Conservation (phyloP, 75 land plant genomes). For the Selaginella moellendorffii region DNA sequence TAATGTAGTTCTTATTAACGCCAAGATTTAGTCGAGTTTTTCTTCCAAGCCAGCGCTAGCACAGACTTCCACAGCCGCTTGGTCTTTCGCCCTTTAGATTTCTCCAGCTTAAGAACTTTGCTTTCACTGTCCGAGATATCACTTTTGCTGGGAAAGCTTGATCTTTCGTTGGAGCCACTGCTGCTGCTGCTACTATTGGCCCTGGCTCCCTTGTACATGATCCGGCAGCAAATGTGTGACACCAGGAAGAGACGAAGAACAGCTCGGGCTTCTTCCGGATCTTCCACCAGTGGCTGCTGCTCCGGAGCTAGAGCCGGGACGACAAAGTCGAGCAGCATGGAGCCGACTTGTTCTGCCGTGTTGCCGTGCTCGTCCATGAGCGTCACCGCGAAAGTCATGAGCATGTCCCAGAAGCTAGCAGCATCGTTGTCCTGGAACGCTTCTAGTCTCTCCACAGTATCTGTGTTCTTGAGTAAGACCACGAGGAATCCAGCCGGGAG, state of each 20-base stretch:
- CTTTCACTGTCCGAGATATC: too few relatives aligned
- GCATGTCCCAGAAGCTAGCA: slow-evolving; percentile 12
- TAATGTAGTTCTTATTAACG: too few relatives aligned
- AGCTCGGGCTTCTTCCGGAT: neutral
- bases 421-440: slow-evolving; percentile 10
- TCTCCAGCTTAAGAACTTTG: too few relatives aligned
- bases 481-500: slow-evolving; percentile 10
- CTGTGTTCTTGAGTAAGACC: neutral
- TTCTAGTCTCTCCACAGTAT: neutral
- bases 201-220: neutral
- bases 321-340: neutral
- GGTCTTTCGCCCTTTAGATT: too few relatives aligned
- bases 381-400: slow-evolving; percentile 12
- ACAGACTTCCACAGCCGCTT: too few relatives aligned
- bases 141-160: too few relatives aligned
- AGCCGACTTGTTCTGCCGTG: neutral
- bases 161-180: too few relatives aligned
- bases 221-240: neutral
- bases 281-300: too few relatives aligned
- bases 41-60: too few relatives aligned
- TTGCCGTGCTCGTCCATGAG: slow-evolving; percentile 5
- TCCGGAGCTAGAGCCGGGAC: neutral
- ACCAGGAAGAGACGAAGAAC: neutral
- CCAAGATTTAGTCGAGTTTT: too few relatives aligned
- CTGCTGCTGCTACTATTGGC: too few relatives aligned